Evolutionary conservation across 1,284 basidiomycete genomes (phyloP), one percentile per base, ranked within the genome.

Genomic region (Malassezia dermatis): DNA sequence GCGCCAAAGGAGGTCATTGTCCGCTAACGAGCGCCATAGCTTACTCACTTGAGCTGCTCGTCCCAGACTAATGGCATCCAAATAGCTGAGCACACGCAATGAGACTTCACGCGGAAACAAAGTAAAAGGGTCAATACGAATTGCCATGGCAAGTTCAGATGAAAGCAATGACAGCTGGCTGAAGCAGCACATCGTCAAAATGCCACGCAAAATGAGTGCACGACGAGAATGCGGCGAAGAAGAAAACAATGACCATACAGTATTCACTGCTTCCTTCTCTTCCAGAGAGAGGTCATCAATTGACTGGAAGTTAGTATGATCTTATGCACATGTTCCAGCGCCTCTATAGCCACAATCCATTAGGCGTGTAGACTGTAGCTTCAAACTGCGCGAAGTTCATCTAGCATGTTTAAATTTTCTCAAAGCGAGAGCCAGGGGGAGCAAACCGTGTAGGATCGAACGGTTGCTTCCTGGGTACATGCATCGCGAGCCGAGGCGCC

Each of bases 131-230:
- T 99, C 94, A 48, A 73, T 71, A 60, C 93, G 85, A 75, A 94
- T 95, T 60, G 95, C 84, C 62, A 88, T 83, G 23, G 84, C 80
- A 53, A 98, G 84, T 55, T 91, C 87, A 60, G 94, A 88, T 13
- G 89, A 87, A 46, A 99, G 84, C 53, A 96, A 86, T 21, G 93
- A 95, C n/a, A 98, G 84, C 71, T 96, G 93, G 35, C 89, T 89
- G 78, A 94, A 96, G 77, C 93, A 98, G 76, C 93, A 98, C 88
- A 98, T 98, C n/a, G 94, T 96, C 65, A 99, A 83, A 57, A 99
- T 82, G 28, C 93, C 93, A 69, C 89, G 89, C 43, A 99, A 84
- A 71, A 98, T 96, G 69, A 98, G 82, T 37, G 88, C 87, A 37
- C 93, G 83, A 31, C 88, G 84, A 10, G 86, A 83, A 68, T 94